Percentiles rank a stretch among this genome's conserved stretches.
Conservation (phyloP, 805 yeast genomes). For the Candida michaelii region DNA sequence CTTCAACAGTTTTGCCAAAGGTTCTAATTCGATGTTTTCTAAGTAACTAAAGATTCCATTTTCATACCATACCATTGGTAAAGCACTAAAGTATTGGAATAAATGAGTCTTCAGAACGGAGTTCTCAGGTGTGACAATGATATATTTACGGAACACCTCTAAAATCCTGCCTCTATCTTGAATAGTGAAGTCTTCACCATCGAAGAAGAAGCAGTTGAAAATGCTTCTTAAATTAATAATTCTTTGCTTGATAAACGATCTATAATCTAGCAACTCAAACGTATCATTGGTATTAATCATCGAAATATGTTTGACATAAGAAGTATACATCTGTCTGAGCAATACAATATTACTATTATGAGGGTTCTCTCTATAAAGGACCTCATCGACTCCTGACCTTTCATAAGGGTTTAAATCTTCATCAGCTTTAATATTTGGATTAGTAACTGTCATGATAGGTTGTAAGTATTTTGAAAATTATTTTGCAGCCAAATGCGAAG, state of each 20-base stretch:
- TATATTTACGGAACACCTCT: background rate
- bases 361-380: background rate
- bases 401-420: background rate
- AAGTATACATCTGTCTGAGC: background rate
- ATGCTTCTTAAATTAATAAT: background rate
- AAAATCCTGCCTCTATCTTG: background rate
- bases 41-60: no score
- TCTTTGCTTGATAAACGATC: no score
- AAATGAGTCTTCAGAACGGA: background rate
- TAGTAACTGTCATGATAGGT: no score
- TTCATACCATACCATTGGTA: background rate
- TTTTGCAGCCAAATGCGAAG: background rate
- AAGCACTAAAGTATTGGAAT: background rate
- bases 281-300: background rate
- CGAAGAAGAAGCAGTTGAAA: background rate
- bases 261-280: no score
- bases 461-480: background rate
- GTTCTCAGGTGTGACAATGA: background rate
- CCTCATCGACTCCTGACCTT: background rate
- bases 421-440: background rate
- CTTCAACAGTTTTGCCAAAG: background rate
- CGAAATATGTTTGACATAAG: background rate
- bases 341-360: background rate
- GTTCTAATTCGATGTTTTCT: background rate
- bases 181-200: background rate